These are phyloP conservation scores for Oehlia diaphana DNA, from an alignment of 192 early-diverging fungal species.

Conservation along the genomic window DNA sequence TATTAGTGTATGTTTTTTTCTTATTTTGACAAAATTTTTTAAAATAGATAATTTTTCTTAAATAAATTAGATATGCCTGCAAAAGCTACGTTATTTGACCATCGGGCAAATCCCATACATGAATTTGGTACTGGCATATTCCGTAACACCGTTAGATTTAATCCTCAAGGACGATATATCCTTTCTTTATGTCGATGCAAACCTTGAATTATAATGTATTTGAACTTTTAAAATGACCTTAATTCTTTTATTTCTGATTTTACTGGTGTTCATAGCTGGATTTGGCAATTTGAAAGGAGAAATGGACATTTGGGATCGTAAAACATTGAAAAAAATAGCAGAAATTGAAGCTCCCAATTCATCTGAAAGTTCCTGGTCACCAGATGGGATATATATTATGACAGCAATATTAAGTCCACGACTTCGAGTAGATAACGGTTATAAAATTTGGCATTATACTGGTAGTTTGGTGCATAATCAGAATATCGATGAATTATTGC, in stretches of 20 bases:
- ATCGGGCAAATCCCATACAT: slow-evolving; percentile 77
- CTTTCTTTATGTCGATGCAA: slow-evolving; percentile 18
- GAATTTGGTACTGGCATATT: slow-evolving; percentile 79
- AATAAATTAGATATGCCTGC: slow-evolving; percentile 72
- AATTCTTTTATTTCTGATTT: background rate
- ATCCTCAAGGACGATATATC: slow-evolving; percentile 79
- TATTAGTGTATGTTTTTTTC: background rate
- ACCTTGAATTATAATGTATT: background rate
- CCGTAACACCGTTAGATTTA: slow-evolving; percentile 89
- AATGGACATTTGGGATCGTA: slow-evolving; percentile 93
- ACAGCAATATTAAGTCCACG: slow-evolving; percentile 91
- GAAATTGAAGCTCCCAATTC: slow-evolving; percentile 84
- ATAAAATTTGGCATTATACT: slow-evolving; percentile 95
- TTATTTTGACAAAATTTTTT: background rate
- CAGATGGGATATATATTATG: slow-evolving; percentile 91
- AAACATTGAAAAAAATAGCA: slow-evolving; percentile 77
- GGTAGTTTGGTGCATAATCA: slow-evolving; percentile 78
- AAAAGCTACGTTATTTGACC: slow-evolving; percentile 91
- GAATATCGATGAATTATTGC: slow-evolving; percentile 85
- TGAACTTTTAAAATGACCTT: background rate
- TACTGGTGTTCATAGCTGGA: slow-evolving; percentile 82
- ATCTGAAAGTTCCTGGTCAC: slow-evolving; percentile 85
- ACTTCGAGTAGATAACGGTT: slow-evolving; percentile 96
- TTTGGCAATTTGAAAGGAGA: slow-evolving; percentile 96
- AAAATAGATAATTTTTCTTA: background rate